A percentile compares a stretch with the other conserved stretches of the same genome.
phyloP scores from a whole-genome alignment of 73 alveolate species.

The Diophrys appendiculata region DNA sequence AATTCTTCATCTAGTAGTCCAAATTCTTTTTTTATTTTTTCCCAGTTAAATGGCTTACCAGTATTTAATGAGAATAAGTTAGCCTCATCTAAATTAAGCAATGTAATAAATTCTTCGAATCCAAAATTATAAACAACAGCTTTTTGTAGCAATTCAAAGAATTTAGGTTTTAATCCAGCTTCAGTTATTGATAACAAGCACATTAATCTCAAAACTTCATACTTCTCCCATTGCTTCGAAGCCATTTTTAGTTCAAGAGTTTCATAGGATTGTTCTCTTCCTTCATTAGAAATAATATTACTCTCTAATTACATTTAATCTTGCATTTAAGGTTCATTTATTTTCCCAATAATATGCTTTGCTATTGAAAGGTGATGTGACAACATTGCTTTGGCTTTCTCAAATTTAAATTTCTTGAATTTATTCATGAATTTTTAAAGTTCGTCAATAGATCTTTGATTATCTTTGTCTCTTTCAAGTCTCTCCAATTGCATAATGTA shows the following conservation, averaged over 20 bases:
- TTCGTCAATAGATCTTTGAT: slow-evolving; percentile 53
- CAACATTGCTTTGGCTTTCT: slow-evolving; percentile 52
- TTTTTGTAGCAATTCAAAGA: slow-evolving; percentile 37
- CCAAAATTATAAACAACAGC: slow-evolving; percentile 50
- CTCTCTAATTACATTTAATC: too few relatives aligned
- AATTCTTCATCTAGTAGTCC: slow-evolving; percentile 55
- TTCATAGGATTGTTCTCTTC: slow-evolving; percentile 8
- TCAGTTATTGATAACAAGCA: slow-evolving; percentile 41
- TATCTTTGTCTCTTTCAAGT: slow-evolving; percentile 53
- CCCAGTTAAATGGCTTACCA: slow-evolving; percentile 39
- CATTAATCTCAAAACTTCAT: slow-evolving; percentile 38
- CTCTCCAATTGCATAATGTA: slow-evolving; percentile 12
- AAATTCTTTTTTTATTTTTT: slow-evolving; percentile 46
- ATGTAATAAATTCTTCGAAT: slow-evolving; percentile 42
- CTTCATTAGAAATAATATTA: slow-evolving; percentile 55
- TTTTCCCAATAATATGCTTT: too few relatives aligned
- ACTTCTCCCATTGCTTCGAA: slow-evolving; percentile 32
- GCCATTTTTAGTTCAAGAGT: slow-evolving; percentile 48
- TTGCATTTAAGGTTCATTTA: too few relatives aligned
- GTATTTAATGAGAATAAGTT: slow-evolving; percentile 18
- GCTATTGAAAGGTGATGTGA: slow-evolving; percentile 58
- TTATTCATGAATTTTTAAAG: slow-evolving; percentile 50
- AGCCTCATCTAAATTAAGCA: slow-evolving; percentile 52
- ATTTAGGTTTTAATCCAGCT: slow-evolving; percentile 46
- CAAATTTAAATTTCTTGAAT: slow-evolving; percentile 46